Evolutionary conservation across 164 flowering plant genomes (phyloP).

Genomic region (Annona cherimola): DNA sequence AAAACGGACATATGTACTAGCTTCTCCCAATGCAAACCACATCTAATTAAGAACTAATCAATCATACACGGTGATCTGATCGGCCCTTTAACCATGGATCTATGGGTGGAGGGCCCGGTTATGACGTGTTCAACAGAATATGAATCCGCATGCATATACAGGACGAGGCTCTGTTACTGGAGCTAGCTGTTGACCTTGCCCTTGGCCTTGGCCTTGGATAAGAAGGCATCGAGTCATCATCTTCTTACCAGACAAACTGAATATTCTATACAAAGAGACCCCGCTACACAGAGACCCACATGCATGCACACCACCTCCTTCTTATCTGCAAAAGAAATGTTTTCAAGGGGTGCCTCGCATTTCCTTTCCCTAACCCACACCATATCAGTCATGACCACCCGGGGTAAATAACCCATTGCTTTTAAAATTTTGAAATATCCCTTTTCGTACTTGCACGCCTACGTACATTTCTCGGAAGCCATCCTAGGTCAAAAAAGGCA

Average conservation of each 20-base stretch:
- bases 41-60: conserved; percentile 9
- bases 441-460: conserved; percentile 30
- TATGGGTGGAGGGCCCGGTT: conserved; percentile 8
- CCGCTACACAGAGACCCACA: conserved; percentile 21
- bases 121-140: conserved; percentile 14
- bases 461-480: conserved; percentile 1
- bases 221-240: conserved; percentile 31
- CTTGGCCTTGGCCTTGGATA: conserved; percentile 25
- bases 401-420: conserved; percentile 28
- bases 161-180: conserved; percentile 1
- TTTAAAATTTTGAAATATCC: conserved; percentile 51
- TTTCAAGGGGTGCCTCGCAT: conserved; percentile 16
- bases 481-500: conserved; percentile 24
- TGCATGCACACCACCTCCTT: conserved; percentile 8
- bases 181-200: conserved; percentile 19
- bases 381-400: conserved; percentile 15
- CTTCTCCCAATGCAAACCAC: conserved; percentile 17
- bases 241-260: conserved; percentile 44
- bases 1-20: no score
- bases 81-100: conserved; percentile 27
- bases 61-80: conserved; percentile 17
- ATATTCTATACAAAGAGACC: conserved; percentile 38
- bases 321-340: conserved; percentile 16
- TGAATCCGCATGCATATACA: conserved; percentile 5
- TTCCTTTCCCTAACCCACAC: conserved; percentile 20